Evolutionary conservation across 1,139 yeast species (phyloP).

Genomic region (Diutina mesorugosa): DNA sequence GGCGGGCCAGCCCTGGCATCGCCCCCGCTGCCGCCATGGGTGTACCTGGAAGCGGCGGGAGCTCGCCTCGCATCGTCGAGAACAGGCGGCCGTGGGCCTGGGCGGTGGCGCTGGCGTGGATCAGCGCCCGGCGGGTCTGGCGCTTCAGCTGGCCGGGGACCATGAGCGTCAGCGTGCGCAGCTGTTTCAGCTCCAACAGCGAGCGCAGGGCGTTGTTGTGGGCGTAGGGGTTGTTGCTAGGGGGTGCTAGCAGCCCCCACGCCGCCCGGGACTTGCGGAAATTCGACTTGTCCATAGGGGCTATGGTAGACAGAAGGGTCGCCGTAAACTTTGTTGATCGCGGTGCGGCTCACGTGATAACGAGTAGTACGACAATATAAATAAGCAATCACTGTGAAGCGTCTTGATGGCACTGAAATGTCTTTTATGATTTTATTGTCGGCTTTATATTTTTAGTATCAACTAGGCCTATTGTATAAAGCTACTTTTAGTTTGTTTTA

Average conservation of each 20-base stretch:
- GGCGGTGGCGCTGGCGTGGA: neutral
- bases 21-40: neutral
- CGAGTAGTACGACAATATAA: no score
- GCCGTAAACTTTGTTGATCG: neutral
- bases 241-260: neutral
- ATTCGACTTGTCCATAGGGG: neutral
- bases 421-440: no score
- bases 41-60: neutral
- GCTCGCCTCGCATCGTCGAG: neutral
- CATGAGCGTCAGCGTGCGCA: neutral
- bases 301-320: neutral
- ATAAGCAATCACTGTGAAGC: no score
- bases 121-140: neutral
- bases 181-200: neutral
- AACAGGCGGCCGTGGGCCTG: slow-evolving; percentile 1
- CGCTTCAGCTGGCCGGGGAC: neutral
- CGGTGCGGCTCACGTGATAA: neutral
- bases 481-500: no score
- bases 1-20: neutral
- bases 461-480: no score
- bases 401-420: no score
- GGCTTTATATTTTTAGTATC: no score
- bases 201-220: neutral
- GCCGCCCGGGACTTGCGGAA: neutral
- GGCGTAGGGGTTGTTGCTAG: neutral